Evolutionary conservation across 495 filamentous ascomycete species (phyloP).

Genomic region (Neurospora sp.): DNA sequence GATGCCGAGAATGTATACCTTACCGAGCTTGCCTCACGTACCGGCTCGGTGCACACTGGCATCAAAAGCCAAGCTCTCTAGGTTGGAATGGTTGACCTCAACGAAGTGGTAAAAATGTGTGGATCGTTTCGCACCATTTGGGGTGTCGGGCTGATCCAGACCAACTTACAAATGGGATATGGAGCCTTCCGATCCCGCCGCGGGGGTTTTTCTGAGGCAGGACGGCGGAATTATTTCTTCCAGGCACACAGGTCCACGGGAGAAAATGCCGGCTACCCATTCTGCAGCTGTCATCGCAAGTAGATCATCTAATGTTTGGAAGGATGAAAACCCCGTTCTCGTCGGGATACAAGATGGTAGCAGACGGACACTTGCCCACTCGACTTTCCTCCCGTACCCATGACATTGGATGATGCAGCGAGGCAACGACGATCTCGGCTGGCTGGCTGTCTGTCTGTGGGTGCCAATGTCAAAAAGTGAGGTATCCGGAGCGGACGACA

Average conservation of each 20-base stretch:
- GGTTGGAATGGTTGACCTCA: background rate
- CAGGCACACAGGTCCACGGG: background rate
- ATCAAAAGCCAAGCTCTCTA: background rate
- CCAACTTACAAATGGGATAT: background rate
- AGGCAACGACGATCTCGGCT: background rate
- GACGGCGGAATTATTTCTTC: background rate
- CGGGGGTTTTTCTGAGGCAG: background rate
- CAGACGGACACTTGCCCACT: background rate
- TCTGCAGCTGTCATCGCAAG: background rate
- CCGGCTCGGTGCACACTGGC: background rate
- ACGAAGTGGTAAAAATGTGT: background rate
- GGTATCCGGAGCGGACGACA: background rate
- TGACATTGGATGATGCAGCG: background rate
- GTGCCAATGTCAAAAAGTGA: background rate
- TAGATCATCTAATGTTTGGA: background rate
- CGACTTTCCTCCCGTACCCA: background rate
- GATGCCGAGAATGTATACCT: background rate
- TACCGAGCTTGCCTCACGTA: background rate
- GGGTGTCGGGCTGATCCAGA: background rate
- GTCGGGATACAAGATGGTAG: background rate
- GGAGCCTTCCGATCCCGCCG: background rate
- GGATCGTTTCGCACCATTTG: background rate
- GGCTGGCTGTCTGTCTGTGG: background rate
- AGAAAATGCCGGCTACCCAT: background rate
- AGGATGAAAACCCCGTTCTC: background rate